phyloP scores from a whole-genome alignment of 2,329 filamentous ascomycete species.

The Arthrobotrys conoides region DNA sequence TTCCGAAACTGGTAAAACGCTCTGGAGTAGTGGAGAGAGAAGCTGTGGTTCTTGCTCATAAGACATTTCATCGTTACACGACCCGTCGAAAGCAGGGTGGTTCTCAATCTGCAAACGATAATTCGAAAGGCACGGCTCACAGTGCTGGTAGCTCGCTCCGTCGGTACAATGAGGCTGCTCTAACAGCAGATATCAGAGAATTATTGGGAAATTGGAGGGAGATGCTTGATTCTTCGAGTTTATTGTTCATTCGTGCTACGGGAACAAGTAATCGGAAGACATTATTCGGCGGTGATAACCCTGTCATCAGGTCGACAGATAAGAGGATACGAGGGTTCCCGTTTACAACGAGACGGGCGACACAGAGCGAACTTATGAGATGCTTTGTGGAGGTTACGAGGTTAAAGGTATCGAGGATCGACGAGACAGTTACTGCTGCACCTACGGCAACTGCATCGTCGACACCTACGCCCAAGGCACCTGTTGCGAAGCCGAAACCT shows the following conservation, averaged over 20 bases:
- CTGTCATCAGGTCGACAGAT: conserved; percentile 85
- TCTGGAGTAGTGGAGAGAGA: conserved; percentile 81
- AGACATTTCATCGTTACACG: conserved; percentile 98
- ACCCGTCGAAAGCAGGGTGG: conserved; percentile 97
- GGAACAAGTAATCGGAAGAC: conserved; percentile 88
- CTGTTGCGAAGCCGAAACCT: conserved; percentile 74
- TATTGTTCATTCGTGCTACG: conserved; percentile 90
- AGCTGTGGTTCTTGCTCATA: conserved; percentile 90
- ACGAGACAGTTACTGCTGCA: conserved; percentile 73
- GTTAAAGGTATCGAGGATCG: conserved; percentile 84
- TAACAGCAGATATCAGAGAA: conserved; percentile 87
- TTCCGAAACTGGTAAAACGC: conserved; percentile 82
- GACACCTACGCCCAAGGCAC: conserved; percentile 68
- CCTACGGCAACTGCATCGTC: conserved; percentile 65
- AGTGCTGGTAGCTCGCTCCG: conserved; percentile 91
- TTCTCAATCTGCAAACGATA: conserved; percentile 92
- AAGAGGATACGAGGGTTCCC: conserved; percentile 87
- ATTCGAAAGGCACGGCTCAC: conserved; percentile 92
- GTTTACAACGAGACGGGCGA: conserved; percentile 91
- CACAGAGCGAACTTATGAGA: conserved; percentile 93
- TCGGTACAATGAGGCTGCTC: conserved; percentile 92
- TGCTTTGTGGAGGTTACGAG: conserved; percentile 94
- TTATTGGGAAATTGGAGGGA: conserved; percentile 87
- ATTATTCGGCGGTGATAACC: conserved; percentile 90
- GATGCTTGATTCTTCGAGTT: conserved; percentile 84